Evolutionary conservation across 164 flowering plant species (phyloP).

Genomic region (Liriodendron chinense): DNA sequence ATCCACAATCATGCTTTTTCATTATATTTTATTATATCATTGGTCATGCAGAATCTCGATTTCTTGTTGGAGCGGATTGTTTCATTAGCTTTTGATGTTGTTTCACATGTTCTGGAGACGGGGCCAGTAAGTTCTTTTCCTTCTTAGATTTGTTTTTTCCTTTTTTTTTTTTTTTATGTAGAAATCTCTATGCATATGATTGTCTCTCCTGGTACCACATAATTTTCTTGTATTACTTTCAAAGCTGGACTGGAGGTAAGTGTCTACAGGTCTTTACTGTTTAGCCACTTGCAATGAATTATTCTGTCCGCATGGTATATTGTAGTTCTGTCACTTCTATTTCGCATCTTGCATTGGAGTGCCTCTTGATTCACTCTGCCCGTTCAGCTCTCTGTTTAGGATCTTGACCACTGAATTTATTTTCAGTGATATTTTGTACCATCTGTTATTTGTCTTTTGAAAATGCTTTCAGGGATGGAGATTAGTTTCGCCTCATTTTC

Average conservation of each 20-base stretch:
- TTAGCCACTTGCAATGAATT: neutral
- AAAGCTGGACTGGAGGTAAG: neutral
- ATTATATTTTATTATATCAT: neutral
- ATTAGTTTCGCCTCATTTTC: slow-evolving; percentile 70
- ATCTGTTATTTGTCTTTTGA: slow-evolving; percentile 3
- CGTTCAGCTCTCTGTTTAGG: neutral
- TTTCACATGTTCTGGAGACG: slow-evolving; percentile 68
- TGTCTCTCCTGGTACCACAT: neutral
- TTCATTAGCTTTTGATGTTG: slow-evolving; percentile 69
- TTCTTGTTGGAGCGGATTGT: slow-evolving; percentile 58
- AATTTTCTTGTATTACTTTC: neutral
- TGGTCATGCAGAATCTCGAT: slow-evolving; percentile 55
- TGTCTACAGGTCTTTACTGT: neutral
- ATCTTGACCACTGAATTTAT: neutral
- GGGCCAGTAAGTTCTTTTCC: slow-evolving; percentile 57
- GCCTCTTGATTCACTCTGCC: neutral
- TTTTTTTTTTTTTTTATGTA: neutral
- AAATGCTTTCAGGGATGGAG: slow-evolving; percentile 69
- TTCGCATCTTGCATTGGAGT: neutral
- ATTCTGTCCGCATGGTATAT: neutral
- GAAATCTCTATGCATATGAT: neutral
- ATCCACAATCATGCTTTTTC: neutral
- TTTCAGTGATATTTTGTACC: neutral
- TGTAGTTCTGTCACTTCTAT: neutral
- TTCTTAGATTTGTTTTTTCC: too few relatives aligned